Conservation (phyloP, 2,329 filamentous ascomycete species). For the Ilyonectria sp. region DNA sequence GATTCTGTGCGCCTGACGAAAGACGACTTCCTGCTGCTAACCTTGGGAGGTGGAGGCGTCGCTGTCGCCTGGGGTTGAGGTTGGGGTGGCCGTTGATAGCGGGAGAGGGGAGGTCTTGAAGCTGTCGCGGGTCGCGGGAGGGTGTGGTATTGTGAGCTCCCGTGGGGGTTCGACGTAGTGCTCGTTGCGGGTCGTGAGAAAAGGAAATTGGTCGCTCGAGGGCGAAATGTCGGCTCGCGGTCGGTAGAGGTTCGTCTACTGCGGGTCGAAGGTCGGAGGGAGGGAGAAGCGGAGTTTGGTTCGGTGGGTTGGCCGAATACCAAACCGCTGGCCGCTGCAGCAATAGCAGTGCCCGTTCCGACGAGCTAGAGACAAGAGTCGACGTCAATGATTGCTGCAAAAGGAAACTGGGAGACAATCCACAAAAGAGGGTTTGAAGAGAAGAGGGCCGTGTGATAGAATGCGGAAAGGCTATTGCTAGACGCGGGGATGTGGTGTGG, state of each 20-base stretch:
- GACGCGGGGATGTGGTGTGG: slow-evolving; percentile 40
- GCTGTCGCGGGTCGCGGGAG: slow-evolving; percentile 50
- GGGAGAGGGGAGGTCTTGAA: slow-evolving; percentile 56
- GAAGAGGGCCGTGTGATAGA: slow-evolving; percentile 29
- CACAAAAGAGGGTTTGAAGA: slow-evolving; percentile 41
- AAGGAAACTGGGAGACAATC: slow-evolving; percentile 38
- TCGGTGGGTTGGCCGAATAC: slow-evolving; percentile 71
- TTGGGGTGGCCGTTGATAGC: slow-evolving; percentile 55
- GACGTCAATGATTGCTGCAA: slow-evolving; percentile 42
- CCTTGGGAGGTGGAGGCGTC: slow-evolving; percentile 49
- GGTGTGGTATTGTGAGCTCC: slow-evolving; percentile 50
- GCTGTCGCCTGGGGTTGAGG: slow-evolving; percentile 59
- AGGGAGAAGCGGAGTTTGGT: slow-evolving; percentile 51
- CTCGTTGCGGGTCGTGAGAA: slow-evolving; percentile 62
- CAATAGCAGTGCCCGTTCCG: slow-evolving; percentile 73
- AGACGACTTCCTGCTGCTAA: slow-evolving; percentile 60
- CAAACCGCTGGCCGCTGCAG: slow-evolving; percentile 71
- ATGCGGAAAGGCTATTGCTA: slow-evolving; percentile 45
- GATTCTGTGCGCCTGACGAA: slow-evolving; percentile 58
- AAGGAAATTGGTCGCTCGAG: slow-evolving; percentile 44
- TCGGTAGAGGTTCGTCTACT: slow-evolving; percentile 53
- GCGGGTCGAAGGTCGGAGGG: slow-evolving; percentile 48
- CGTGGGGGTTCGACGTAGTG: slow-evolving; percentile 52
- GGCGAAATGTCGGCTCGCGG: slow-evolving; percentile 51
- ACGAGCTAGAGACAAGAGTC: slow-evolving; percentile 64